Conservation (phyloP, 2,329 filamentous ascomycete genomes). For the Cryoendolithus antarcticus region DNA sequence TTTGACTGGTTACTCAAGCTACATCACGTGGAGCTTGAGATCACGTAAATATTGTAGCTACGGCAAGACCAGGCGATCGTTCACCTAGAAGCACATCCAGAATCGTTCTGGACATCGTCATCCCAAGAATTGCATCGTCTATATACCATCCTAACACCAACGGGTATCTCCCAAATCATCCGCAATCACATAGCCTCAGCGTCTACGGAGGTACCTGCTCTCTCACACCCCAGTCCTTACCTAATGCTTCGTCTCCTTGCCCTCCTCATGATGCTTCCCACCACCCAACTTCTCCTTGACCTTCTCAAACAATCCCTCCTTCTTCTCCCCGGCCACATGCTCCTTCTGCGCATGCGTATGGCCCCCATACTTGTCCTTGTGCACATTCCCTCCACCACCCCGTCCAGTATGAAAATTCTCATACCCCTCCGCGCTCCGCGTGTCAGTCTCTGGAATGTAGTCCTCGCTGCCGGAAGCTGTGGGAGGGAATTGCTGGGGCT, state of each 20-base stretch:
- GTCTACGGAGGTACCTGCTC: not conserved
- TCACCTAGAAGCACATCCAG: too few relatives aligned
- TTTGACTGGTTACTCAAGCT: too few relatives aligned
- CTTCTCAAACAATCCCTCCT: slow-evolving; percentile 30
- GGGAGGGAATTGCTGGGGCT: slow-evolving; percentile 4
- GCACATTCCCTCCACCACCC: slow-evolving; percentile 35
- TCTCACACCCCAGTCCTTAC: not conserved
- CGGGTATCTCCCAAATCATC: too few relatives aligned
- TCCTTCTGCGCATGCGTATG: slow-evolving; percentile 25
- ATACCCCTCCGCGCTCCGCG: slow-evolving; percentile 19
- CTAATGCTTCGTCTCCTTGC: too few relatives aligned
- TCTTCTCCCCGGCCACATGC: slow-evolving; percentile 10
- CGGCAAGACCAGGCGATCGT: too few relatives aligned
- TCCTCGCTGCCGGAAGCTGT: slow-evolving; percentile 23
- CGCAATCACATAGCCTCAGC: too few relatives aligned
- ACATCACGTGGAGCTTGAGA: too few relatives aligned
- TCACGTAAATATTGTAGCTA: too few relatives aligned
- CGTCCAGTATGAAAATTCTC: slow-evolving; percentile 38
- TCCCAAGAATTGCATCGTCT: too few relatives aligned
- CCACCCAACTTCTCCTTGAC: slow-evolving; percentile 24
- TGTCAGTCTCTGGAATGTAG: slow-evolving; percentile 31
- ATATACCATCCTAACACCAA: too few relatives aligned
- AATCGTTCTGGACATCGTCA: too few relatives aligned
- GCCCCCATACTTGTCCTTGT: slow-evolving; percentile 37
- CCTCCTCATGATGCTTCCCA: too few relatives aligned